Base-by-base conservation (phyloP, 2,329 filamentous ascomycete genomes). In the Cladobotryum mycophilum region DNA sequence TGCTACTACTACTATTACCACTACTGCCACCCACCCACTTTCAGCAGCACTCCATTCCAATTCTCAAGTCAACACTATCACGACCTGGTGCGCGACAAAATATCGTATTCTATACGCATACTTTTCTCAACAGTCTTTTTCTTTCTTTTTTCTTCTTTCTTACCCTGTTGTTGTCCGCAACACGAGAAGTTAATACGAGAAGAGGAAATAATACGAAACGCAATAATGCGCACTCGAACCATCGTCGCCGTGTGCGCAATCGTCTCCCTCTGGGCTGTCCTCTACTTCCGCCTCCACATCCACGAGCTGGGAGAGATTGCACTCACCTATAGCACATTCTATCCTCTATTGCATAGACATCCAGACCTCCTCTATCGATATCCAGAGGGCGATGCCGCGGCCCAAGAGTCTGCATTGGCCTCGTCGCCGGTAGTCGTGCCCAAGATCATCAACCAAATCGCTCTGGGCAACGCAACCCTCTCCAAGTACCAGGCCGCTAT, bases 401-500 rank as follows among this genome's bases (percentile, higher is more conserved):
- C 11, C 17, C 34, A 40, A 34, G 9, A 38, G 17, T 38, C 35
- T 8, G 17, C 48, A 6, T 35, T 34, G 12, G 22, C 41, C 1
- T 25, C 37, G 4, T 22, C n/a, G 3, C 45, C 52, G 4, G 36
- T 48, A 22, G 37, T 52, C 25, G 52, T 55, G 17, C 52, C 52
- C 36, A 56, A 55, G 47, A 58, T 58, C 22, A 55, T 59, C 33
- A 55, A 59, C 47, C 56, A 77, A 58, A 47, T 73, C 8, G 62
- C 66, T 8, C 58, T 63, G 11, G 63, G 69, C 0, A 73, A 74
- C 52, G 75, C 73, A 2, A 63, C 63, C 33, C 75, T 78, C 56
- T 56, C 67, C 4, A 58, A 67, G 4, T 56, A 61, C 40, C 50
- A 56, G 22, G 45, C 40, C 15, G 56, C 58, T 41, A 56, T 59